phyloP scores from a whole-genome alignment of 2,329 filamentous ascomycete genomes.

The Phaeosphaeriaceae sp. region DNA sequence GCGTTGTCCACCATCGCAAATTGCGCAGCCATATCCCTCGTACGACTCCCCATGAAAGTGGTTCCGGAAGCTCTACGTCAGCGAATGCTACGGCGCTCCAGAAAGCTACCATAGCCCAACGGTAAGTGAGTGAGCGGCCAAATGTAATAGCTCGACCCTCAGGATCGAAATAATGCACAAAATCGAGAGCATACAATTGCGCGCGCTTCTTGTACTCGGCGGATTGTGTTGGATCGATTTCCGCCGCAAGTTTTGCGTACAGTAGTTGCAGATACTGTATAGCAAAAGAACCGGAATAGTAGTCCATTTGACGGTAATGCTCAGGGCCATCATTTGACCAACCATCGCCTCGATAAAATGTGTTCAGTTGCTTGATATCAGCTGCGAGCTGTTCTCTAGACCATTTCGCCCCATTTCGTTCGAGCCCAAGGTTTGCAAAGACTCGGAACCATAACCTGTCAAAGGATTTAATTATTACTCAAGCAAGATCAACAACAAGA shows the following conservation, averaged over 20 bases:
- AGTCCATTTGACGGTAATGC: conserved; percentile 83
- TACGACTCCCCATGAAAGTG: conserved; percentile 78
- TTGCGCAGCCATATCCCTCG: conserved; percentile 78
- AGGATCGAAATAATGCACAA: conserved; percentile 77
- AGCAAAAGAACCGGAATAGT: conserved; percentile 82
- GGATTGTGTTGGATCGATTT: conserved; percentile 68
- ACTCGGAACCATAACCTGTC: conserved; percentile 82
- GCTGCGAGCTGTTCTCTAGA: conserved; percentile 72
- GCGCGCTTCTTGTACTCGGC: conserved; percentile 74
- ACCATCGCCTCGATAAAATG: conserved; percentile 80
- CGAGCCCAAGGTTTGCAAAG: conserved; percentile 79
- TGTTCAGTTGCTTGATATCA: conserved; percentile 79
- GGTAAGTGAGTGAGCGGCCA: conserved; percentile 77
- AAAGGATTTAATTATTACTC: conserved; percentile 17
- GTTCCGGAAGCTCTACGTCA: conserved; percentile 72
- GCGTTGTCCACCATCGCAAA: conserved; percentile 79
- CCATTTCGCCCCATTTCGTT: conserved; percentile 75
- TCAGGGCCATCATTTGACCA: conserved; percentile 85
- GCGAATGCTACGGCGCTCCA: conserved; percentile 81
- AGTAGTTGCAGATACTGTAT: conserved; percentile 81
- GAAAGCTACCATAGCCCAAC: conserved; percentile 86
- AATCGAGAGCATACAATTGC: conserved; percentile 69
- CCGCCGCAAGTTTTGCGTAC: conserved; percentile 73
- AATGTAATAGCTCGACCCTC: conserved; percentile 77
- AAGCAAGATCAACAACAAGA: neutral